Conservation (phyloP, 2,329 filamentous ascomycete species). For the Botrytis paeoniae region DNA sequence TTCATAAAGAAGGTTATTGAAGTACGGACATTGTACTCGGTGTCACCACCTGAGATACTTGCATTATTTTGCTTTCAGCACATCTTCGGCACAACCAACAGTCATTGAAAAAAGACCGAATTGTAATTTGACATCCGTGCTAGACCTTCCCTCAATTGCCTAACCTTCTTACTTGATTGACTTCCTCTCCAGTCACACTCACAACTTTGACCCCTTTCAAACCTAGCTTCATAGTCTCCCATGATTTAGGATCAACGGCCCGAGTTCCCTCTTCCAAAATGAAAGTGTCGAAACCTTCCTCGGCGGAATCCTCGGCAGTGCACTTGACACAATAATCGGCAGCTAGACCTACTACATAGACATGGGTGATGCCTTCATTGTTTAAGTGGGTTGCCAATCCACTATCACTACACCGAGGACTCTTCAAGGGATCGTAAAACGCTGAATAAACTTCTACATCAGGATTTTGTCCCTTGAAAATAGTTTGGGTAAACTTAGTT, state of each 20-base stretch:
- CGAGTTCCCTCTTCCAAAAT: slow-evolving; percentile 76
- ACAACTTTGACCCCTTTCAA: slow-evolving; percentile 62
- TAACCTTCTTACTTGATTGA: slow-evolving; percentile 36
- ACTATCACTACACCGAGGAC: slow-evolving; percentile 57
- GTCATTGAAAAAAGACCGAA: slow-evolving; percentile 74
- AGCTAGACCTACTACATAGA: slow-evolving; percentile 83
- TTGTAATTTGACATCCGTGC: slow-evolving; percentile 99
- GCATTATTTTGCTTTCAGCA: slow-evolving; percentile 70
- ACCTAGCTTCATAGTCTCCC: slow-evolving; percentile 54
- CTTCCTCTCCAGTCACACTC: slow-evolving; percentile 52
- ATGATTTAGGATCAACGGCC: slow-evolving; percentile 62
- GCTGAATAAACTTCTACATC: slow-evolving; percentile 91
- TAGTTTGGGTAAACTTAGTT: slow-evolving; percentile 56
- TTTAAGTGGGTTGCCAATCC: slow-evolving; percentile 60
- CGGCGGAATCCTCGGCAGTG: slow-evolving; percentile 74
- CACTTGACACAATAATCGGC: slow-evolving; percentile 84
- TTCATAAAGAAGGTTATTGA: slow-evolving; percentile 26
- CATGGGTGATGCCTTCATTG: slow-evolving; percentile 63
- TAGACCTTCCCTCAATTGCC: slow-evolving; percentile 38
- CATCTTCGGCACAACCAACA: slow-evolving; percentile 97
- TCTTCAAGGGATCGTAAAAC: slow-evolving; percentile 76
- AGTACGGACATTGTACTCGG: slow-evolving; percentile 31
- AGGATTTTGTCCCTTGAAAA: slow-evolving; percentile 75
- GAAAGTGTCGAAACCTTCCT: slow-evolving; percentile 72
- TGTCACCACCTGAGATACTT: slow-evolving; percentile 34